These are phyloP conservation scores for Dactylorhiza incarnata DNA, from an alignment of 106 monocot genomes.

Conservation along the genomic window DNA sequence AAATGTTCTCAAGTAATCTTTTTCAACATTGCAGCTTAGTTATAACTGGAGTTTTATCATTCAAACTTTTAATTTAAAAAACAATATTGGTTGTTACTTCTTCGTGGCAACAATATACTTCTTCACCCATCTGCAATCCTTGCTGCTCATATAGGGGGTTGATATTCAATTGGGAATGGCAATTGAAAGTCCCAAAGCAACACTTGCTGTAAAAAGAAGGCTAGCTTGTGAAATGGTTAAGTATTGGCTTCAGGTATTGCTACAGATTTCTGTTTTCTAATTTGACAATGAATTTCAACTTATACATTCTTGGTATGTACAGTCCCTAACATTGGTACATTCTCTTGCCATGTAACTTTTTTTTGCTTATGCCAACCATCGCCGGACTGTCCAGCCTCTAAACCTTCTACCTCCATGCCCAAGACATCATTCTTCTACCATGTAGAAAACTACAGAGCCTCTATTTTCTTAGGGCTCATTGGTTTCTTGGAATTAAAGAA, in stretches of 20 bases:
- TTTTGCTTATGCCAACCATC: too few species aligned
- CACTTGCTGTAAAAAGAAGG: slow-evolving; percentile 77
- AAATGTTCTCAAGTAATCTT: not conserved
- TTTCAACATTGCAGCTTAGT: not conserved
- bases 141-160: slow-evolving; percentile 37
- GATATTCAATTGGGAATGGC: slow-evolving; percentile 89
- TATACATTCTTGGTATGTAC: too few species aligned
- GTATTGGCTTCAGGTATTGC: slow-evolving; percentile 72
- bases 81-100: not conserved
- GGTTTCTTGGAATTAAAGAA: too few species aligned
- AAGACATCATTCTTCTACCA: too few species aligned
- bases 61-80: not conserved
- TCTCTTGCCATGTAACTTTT: too few species aligned
- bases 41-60: not conserved
- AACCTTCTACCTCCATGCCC: too few species aligned
- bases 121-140: not conserved
- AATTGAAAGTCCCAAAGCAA: slow-evolving; percentile 83
- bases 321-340: too few species aligned
- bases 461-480: too few species aligned
- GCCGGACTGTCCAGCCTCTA: too few species aligned
- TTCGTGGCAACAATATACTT: not conserved
- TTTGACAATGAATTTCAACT: not conserved
- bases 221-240: slow-evolving; percentile 91
- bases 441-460: too few species aligned
- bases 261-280: not conserved